Percentiles rank a stretch among this genome's conserved stretches.
Evolutionary conservation across 2,329 filamentous ascomycete species (phyloP).

Genomic region (Drechslera avenae): DNA sequence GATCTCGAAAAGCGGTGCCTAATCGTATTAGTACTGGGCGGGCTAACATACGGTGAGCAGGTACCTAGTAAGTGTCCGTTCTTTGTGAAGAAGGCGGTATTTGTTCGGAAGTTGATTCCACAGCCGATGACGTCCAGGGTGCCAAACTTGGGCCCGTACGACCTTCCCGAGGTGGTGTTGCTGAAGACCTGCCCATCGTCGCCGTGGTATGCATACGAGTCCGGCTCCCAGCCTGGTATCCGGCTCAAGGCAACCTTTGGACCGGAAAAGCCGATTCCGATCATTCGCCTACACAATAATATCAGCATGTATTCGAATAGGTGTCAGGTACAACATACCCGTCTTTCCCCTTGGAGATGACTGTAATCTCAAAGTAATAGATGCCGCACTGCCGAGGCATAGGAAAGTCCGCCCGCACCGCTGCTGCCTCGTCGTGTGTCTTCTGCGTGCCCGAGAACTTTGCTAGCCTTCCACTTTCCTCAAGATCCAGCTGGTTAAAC

Average conservation of each 20-base stretch:
- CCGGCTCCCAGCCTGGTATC: constrained; percentile 68
- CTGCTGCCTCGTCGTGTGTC: constrained; percentile 74
- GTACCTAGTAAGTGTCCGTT: constrained; percentile 65
- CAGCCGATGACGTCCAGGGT: constrained; percentile 67
- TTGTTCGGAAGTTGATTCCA: constrained; percentile 67
- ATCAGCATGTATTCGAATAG: constrained; percentile 24
- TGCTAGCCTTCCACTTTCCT: constrained; percentile 74
- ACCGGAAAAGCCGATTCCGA: constrained; percentile 66
- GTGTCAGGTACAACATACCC: constrained; percentile 58
- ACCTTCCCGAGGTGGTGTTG: constrained; percentile 61
- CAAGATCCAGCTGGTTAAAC: constrained; percentile 72
- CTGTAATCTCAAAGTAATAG: constrained; percentile 85
- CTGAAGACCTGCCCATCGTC: constrained; percentile 69
- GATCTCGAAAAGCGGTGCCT: constrained; percentile 74
- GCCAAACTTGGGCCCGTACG: constrained; percentile 65
- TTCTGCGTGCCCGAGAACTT: constrained; percentile 62
- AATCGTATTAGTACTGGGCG: constrained; percentile 16
- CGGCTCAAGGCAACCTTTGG: constrained; percentile 64
- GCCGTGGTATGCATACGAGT: constrained; percentile 70
- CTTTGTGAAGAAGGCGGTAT: constrained; percentile 68
- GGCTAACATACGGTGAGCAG: constrained; percentile 12
- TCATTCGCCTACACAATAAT: constrained; percentile 44
- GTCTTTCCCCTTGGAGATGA: constrained; percentile 70
- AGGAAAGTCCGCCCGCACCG: constrained; percentile 79
- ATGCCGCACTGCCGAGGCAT: constrained; percentile 91